Base-by-base conservation (phyloP, 768 basidiomycete species). In the Panaeolus papilionaceus region DNA sequence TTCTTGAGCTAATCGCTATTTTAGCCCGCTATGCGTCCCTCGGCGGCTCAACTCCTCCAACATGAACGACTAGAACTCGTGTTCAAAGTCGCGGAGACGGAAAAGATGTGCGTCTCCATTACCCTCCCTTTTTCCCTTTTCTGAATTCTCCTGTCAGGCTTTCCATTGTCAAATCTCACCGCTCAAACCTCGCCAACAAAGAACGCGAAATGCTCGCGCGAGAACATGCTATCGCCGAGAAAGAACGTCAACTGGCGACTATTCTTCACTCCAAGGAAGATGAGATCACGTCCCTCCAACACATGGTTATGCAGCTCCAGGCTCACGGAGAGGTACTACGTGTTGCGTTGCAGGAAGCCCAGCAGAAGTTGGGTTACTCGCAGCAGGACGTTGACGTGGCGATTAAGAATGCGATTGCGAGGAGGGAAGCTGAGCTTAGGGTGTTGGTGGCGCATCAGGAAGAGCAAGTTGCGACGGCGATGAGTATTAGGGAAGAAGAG, bases 1-100 rank as follows among this genome's bases (percentile, higher is more conserved):
- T 42, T 10, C 18, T n/a, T 65, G 66, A 20, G 1, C 39, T 47
- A 40, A 38, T 28, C 23, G 26, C 18, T 28, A 68, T 49, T 38
- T 47, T 63, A 95, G 93, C 94, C 94, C 4, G 92, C 92, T 1
- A 92, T 93, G 91, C 87, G 94, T 45, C 94, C 93, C 1, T 94
- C 92, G 0, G 92, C 92, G 0, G 84, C 88, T 8, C 92, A 93
- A 74, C 85, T 95, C 9, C 85, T 95, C 16, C 91, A 92, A 72
- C 90, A 94, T 68, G 93, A 95, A 72, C 86, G 92, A 0, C 73
- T 95, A 4, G 86, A 90, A 42, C 83, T 92, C 12, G 89, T 89
- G 0, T 84, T 85, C 73, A 92, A 92, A 72, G 88, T 94, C 18
- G 77, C 86, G 8, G 93, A 94, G 72, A 88, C 92, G 0, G 90